Evolutionary conservation across 2,329 filamentous ascomycete genomes (phyloP).

Genomic region (Penicillium sp.): DNA sequence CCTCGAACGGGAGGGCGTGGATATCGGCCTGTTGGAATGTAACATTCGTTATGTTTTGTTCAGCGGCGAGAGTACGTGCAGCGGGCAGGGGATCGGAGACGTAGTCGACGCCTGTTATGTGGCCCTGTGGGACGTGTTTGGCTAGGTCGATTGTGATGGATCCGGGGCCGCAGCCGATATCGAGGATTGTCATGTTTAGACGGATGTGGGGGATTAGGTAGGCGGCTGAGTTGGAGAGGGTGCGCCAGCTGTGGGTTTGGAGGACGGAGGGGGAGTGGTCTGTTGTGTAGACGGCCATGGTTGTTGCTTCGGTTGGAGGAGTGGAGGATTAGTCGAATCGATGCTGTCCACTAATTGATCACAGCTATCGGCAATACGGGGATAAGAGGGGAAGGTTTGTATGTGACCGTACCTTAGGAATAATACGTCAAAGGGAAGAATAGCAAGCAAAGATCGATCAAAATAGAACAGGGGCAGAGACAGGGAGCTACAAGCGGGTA

Average conservation of each 20-base stretch:
- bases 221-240: slow-evolving; percentile 34
- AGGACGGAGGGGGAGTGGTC: slow-evolving; percentile 38
- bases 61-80: slow-evolving; percentile 31
- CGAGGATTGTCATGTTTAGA: slow-evolving; percentile 37
- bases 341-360: too few relatives aligned
- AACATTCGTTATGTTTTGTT: slow-evolving; percentile 31
- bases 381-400: neutral
- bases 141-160: slow-evolving; percentile 43
- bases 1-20: slow-evolving; percentile 36
- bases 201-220: slow-evolving; percentile 39
- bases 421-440: neutral
- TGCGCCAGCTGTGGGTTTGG: slow-evolving; percentile 34
- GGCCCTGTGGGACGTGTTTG: slow-evolving; percentile 32
- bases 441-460: slow-evolving; percentile 2
- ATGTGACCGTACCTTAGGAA: neutral
- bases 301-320: neutral
- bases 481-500: slow-evolving; percentile 29
- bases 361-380: neutral
- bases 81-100: slow-evolving; percentile 28
- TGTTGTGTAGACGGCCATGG: slow-evolving; percentile 32
- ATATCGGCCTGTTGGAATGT: slow-evolving; percentile 40
- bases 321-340: neutral
- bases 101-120: slow-evolving; percentile 38
- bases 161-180: slow-evolving; percentile 45
- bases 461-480: slow-evolving; percentile 14